Evolutionary conservation across 208 protist genomes (phyloP), one percentile per base, ranked within the genome.

Genomic region (Crithidia expoeki): DNA sequence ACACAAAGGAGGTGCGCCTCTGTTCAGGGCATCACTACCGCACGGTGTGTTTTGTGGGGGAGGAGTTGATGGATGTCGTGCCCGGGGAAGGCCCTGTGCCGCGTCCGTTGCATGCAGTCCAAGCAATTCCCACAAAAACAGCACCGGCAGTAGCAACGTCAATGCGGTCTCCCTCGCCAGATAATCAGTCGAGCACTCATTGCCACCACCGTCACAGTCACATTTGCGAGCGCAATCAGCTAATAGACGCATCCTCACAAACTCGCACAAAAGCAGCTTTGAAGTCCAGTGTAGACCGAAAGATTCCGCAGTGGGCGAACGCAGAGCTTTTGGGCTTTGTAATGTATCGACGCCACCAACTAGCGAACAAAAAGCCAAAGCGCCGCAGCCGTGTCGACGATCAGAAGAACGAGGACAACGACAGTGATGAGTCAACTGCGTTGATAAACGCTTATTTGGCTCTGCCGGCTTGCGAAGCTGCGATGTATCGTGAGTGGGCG

Each of bases 31-130:
- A 81, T 57, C 72, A 81, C 50, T 92, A 92, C 73, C 64, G 62
- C 28, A 78, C 86, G 6, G 78, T 89, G 52, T 87, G 84, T 57
- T 92, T 92, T 46, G 66, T 89, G n/a, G 86, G 86, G 16, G 81
- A 89, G 38, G 76, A 92, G 63, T 51, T 92, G 46, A 68, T 76
- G 52, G 64, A 83, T 32, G 70, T 82, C 7, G 70, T 60, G 30
- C 64, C 56, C 4, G 58, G 65, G 16, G 55, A 61, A 27, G n/a
- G 51, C 12, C 67, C 42, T 2, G 56, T 49, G 2, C 56, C 56
- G 38, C 56, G 38, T 28, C 55, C 56, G 34, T 25, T 58, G 52
- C 30, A 25, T 4, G 9, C n/a, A 4, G 19, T 7, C 17, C 4
- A 17, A 9, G 2, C 53, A 47, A n/a, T n/a, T n/a, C 34, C 3